A percentile compares a stretch with the other conserved stretches of the same genome.
Conservation (phyloP, 768 basidiomycete genomes). For the Suillus variegatus region DNA sequence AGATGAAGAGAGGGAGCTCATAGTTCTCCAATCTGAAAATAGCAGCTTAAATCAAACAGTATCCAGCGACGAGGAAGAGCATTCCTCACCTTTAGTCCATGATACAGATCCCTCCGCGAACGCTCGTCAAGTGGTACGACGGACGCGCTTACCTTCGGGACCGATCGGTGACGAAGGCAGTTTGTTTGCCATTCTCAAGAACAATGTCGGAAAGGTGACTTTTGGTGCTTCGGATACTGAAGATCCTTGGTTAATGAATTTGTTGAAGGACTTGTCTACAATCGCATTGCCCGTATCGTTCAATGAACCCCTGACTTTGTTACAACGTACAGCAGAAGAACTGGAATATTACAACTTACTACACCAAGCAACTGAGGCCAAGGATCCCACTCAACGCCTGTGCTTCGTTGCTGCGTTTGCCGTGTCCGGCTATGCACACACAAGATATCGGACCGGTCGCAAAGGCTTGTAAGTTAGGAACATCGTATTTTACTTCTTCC, state of each 20-base stretch:
- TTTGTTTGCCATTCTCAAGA: conserved; percentile 79
- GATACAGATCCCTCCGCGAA: conserved; percentile 12
- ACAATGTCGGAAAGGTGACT: conserved; percentile 83
- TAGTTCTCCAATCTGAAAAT: conserved; percentile 41
- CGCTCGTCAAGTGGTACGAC: conserved; percentile 40
- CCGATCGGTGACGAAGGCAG: conserved; percentile 77
- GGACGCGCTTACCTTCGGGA: conserved; percentile 60
- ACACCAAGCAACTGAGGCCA: conserved; percentile 57
- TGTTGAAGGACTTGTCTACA: conserved; percentile 70
- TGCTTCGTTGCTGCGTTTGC: conserved; percentile 84
- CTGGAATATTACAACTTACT: conserved; percentile 75
- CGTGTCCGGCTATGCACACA: conserved; percentile 82
- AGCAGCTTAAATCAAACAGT: conserved; percentile 39
- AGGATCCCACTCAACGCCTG: conserved; percentile 66
- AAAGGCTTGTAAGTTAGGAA: conserved; percentile 76
- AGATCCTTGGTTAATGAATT: conserved; percentile 2
- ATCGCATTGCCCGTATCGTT: conserved; percentile 87
- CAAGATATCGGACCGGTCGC: conserved; percentile 74
- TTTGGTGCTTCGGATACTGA: conserved; percentile 4
- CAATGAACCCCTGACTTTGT: conserved; percentile 83
- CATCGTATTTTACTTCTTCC: conserved; percentile 6
- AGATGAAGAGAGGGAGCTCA: conserved; percentile 41
- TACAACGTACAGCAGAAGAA: conserved; percentile 84
- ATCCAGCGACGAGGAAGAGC: conserved; percentile 53
- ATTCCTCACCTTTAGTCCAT: neutral